phyloP scores from a whole-genome alignment of 129 eudicot species.

The Solidago caesia region DNA sequence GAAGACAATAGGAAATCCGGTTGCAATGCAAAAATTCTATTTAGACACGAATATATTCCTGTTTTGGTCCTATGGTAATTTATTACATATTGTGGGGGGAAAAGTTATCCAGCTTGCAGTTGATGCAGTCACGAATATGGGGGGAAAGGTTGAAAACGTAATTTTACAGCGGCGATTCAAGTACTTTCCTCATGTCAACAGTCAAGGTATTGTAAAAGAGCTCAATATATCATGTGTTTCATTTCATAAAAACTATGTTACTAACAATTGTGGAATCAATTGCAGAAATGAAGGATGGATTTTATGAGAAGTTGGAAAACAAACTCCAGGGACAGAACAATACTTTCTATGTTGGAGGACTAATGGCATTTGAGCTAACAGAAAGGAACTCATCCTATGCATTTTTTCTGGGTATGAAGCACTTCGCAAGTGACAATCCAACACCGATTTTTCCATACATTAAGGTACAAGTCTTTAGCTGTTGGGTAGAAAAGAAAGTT shows the following conservation, averaged over 20 bases:
- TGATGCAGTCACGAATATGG: conserved; percentile 36
- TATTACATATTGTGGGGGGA: conserved; percentile 32
- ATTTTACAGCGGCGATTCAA: conserved; percentile 42
- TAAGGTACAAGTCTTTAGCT: conserved; percentile 33
- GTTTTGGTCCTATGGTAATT: conserved; percentile 56
- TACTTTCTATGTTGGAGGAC: conserved; percentile 47
- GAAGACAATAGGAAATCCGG: conserved; percentile 42
- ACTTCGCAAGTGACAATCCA: conserved; percentile 37
- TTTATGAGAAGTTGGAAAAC: conserved; percentile 45
- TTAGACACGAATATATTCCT: conserved; percentile 43
- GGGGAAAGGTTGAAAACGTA: conserved; percentile 38
- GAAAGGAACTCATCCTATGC: conserved; percentile 50
- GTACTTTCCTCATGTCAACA: conserved; percentile 50
- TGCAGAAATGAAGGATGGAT: conserved; percentile 53
- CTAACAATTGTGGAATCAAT: not conserved
- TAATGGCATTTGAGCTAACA: conserved; percentile 53
- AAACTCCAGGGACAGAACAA: conserved; percentile 45
- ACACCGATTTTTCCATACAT: conserved; percentile 40
- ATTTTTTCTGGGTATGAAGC: conserved; percentile 38
- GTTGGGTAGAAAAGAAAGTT: not conserved
- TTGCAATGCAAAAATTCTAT: conserved; percentile 53
- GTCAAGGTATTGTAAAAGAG: conserved; percentile 31
- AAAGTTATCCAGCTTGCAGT: conserved; percentile 30
- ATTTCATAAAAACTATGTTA: not conserved
- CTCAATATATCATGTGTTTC: not conserved